These are phyloP conservation scores for Acer yangbiense DNA, from an alignment of 345 rosid species.

Conservation along the genomic window DNA sequence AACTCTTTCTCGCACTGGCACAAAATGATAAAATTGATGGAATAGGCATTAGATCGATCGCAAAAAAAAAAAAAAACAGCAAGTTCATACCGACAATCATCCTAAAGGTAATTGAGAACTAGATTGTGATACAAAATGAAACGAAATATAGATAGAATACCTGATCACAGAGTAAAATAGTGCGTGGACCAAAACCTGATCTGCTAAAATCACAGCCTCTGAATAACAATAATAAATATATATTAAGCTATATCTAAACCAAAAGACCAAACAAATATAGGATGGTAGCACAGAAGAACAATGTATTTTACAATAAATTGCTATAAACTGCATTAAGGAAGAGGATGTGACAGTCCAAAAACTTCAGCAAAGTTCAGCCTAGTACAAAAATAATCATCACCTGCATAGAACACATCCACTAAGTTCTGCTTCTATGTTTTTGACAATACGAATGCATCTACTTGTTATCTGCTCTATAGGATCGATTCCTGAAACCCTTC, in stretches of 20 bases:
- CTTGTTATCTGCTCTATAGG: slow-evolving; percentile 74
- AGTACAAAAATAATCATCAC: slow-evolving; percentile 37
- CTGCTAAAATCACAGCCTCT: slow-evolving; percentile 86
- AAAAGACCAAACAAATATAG: not conserved
- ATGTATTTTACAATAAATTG: not conserved
- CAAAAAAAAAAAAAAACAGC: not conserved
- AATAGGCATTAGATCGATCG: slow-evolving; percentile 1
- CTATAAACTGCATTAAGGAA: not conserved
- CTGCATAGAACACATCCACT: slow-evolving; percentile 95
- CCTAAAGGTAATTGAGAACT: slow-evolving; percentile 14
- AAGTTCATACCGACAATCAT: not conserved
- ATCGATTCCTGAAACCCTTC: slow-evolving; percentile 80
- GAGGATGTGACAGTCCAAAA: slow-evolving; percentile 4
- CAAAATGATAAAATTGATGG: slow-evolving; percentile 12
- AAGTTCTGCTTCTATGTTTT: slow-evolving; percentile 67
- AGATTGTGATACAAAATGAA: slow-evolving; percentile 4
- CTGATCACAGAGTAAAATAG: slow-evolving; percentile 95
- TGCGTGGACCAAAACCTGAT: slow-evolving; percentile 96
- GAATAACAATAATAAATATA: slow-evolving; percentile 23
- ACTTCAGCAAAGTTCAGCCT: slow-evolving; percentile 15
- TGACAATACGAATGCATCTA: slow-evolving; percentile 92
- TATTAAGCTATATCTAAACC: slow-evolving; percentile 10
- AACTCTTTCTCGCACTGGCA: slow-evolving; percentile 84
- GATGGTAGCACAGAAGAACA: not conserved
- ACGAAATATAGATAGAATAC: slow-evolving; percentile 39